Base-by-base conservation (phyloP, 371 early-diverging fungal species). In the Mortierella sp. region DNA sequence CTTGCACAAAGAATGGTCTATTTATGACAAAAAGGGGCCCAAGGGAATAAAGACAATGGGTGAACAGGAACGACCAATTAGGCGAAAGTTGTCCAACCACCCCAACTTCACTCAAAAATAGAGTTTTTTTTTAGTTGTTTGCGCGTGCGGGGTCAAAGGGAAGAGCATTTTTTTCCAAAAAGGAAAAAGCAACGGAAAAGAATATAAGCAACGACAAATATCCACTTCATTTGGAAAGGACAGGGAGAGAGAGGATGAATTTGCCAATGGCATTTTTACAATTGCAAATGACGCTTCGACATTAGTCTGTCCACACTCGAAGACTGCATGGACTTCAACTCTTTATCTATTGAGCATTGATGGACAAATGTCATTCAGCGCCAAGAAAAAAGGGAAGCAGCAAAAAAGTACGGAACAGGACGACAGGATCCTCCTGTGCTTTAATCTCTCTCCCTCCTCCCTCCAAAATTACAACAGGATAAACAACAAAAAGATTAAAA, bases 101-200 rank as follows among this genome's bases (percentile, higher is more conserved):
- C 55, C 55, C n/a, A n/a, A 31, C 16, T 16, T 55, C 31, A 3
- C 7, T 55, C 55, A 55, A 55, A 55, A 55, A 55, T 55, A 55
- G 55, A 55, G 55, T 55, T 55, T 55, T 26, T 31, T 31, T 4
- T 6, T 16, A 16, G 0, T n/a, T n/a, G 7, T 14, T 14, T 55
- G 34, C 55, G 55, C 55, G 55, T 55, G 55, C 34, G 45, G 16
- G 8, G 19, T 14, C 1, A 31, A 34, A 3, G 53, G 53, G 4
- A 22, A 55, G 55, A 55, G 55, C 55, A 53, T 9, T 48, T 26
- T 2, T 16, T 31, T 14, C 50, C 53, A 9, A 55, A 55, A 55
- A 34, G 55, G 55, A 55, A 55, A 55, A 55, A 55, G 55, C 55
- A 55, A 55, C 55, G 55, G 55, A 55, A 55, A 31, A 31, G 31